These are phyloP conservation scores for Podila clonocystis DNA, from an alignment of 192 early-diverging fungal genomes.

Conservation along the genomic window DNA sequence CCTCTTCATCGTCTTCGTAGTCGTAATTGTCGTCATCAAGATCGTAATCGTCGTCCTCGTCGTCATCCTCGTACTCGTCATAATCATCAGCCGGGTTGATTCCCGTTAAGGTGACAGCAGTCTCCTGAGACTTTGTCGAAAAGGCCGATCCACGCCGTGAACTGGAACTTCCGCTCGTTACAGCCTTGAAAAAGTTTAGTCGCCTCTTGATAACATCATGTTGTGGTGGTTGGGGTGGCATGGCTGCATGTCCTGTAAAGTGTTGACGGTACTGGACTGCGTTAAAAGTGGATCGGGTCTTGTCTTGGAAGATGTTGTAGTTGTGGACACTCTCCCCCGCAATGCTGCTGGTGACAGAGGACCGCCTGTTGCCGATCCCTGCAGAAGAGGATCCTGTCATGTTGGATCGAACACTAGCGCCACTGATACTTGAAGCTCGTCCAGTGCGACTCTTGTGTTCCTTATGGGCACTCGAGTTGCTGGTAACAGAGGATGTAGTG, in stretches of 20 bases:
- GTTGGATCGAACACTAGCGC: neutral
- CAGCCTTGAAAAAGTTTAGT: slow-evolving; percentile 41
- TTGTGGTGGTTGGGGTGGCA: neutral
- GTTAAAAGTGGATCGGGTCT: neutral
- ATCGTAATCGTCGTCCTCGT: neutral
- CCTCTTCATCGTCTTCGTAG: slow-evolving; percentile 12
- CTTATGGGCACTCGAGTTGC: neutral
- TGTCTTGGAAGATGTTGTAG: neutral
- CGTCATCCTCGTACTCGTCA: slow-evolving; percentile 8
- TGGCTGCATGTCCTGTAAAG: slow-evolving; percentile 27
- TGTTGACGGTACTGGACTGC: slow-evolving; percentile 39
- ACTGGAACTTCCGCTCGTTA: slow-evolving; percentile 2
- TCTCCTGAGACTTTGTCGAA: slow-evolving; percentile 44
- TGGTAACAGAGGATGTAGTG: slow-evolving; percentile 14
- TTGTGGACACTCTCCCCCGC: slow-evolving; percentile 18
- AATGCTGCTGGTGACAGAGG: slow-evolving; percentile 25
- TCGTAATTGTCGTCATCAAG: slow-evolving; percentile 11
- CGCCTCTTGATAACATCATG: slow-evolving; percentile 36
- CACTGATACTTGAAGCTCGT: slow-evolving; percentile 7
- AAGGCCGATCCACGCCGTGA: slow-evolving; percentile 34
- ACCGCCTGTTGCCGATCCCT: neutral
- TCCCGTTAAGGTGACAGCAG: slow-evolving; percentile 38
- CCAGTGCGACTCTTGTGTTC: slow-evolving; percentile 11
- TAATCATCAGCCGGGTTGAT: slow-evolving; percentile 22
- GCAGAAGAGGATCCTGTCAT: neutral